Base-by-base conservation (phyloP, 768 basidiomycete species). In the Cystofilobasidium bisporidii region DNA sequence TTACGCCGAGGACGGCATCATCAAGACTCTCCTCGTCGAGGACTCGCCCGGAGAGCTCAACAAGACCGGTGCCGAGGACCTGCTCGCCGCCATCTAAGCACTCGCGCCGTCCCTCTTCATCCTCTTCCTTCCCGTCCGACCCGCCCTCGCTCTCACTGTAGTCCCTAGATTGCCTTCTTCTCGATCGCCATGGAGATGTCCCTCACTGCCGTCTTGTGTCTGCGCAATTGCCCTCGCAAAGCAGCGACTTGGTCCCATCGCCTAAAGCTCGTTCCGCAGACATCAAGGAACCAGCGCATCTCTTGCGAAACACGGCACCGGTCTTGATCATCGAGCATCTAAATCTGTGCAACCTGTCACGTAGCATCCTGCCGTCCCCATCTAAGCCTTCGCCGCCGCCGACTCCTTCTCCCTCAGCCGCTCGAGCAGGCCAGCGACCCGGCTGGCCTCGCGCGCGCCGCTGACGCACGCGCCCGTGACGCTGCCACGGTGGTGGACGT, bases 391-490 rank as follows among this genome's bases (percentile, higher is more conserved):
- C n/a, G n/a, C n/a, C n/a, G n/a, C n/a, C n/a, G n/a, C n/a, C n/a
- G n/a, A n/a, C n/a, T n/a, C n/a, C n/a, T n/a, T n/a, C n/a, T n/a
- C n/a, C n/a, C n/a, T n/a, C n/a, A 61, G 38, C 58, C 65, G 58
- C 47, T 24, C 36, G 61, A 78, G 71, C 55, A 76, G 38, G 55
- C 74, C 73, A 20, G 40, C 72, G 1, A 79, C 73, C 36, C 78
- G 65, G 53, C 62, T 69, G 0, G 76, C 79, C 69, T 80, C 79
- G 61, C 79, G 73, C 64, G 70, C 33, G 0, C 79, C 79, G 63
- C 76, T 77, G 41, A 75, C 71, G 15, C 76, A 72, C 22, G 80
- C 79, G 0, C 78, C 79, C 3, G 75, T 74, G 15, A 78, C 77
- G 38, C 72, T 73, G 12, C 79, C 80, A 26, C 78, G 64, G 55